phyloP scores from a whole-genome alignment of 192 early-diverging fungal genomes.

The Jimgerdemannia flammicorona region DNA sequence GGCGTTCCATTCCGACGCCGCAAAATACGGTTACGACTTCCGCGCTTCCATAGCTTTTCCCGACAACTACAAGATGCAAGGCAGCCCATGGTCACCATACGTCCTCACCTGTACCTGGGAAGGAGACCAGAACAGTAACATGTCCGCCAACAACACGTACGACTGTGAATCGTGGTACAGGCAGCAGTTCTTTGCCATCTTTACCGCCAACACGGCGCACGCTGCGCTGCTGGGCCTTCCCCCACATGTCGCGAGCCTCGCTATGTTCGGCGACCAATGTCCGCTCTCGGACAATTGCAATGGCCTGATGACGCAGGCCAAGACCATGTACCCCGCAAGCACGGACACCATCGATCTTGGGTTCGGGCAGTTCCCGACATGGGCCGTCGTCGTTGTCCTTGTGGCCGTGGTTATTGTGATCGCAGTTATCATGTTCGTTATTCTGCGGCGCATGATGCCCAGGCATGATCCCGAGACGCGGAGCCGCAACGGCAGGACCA shows the following conservation, averaged over 20 bases:
- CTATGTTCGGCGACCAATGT: background rate
- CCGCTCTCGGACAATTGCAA: background rate
- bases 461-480: background rate
- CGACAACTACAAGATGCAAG: background rate
- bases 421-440: background rate
- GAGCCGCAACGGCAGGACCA: background rate
- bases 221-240: background rate
- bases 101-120: background rate
- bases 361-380: background rate
- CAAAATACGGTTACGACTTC: background rate
- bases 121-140: background rate
- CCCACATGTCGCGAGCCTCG: background rate
- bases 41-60: background rate
- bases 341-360: background rate
- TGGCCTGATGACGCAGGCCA: background rate
- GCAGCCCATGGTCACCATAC: background rate
- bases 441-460: conserved; percentile 1
- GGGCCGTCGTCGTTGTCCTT: background rate
- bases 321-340: background rate
- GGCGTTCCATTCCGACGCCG: background rate
- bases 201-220: background rate
- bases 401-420: background rate
- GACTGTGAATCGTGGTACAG: background rate
- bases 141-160: background rate
- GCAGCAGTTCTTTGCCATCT: background rate